These are phyloP conservation scores for Ascochyta viciae-villosae DNA, from an alignment of 2,329 filamentous ascomycete genomes.

Conservation along the genomic window DNA sequence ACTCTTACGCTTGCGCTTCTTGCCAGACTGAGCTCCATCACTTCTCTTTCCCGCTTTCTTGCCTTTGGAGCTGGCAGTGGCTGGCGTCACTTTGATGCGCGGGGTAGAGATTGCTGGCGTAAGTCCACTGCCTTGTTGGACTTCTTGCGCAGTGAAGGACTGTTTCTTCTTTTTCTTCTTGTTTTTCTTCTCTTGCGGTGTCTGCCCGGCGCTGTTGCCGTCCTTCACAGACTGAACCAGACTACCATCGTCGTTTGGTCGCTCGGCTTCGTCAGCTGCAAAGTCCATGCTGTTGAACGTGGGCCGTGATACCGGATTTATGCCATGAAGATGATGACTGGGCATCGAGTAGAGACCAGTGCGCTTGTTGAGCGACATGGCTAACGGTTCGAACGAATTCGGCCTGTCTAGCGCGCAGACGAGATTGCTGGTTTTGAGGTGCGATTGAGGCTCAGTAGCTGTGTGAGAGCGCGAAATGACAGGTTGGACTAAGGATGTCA, in stretches of 20 bases:
- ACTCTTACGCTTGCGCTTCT: slow-evolving; percentile 30
- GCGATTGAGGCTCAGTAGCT: neutral
- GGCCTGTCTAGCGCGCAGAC: no score
- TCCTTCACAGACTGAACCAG: neutral
- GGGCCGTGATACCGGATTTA: slow-evolving; percentile 7
- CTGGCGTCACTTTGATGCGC: slow-evolving; percentile 4
- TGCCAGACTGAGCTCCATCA: slow-evolving; percentile 5
- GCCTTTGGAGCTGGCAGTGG: slow-evolving; percentile 5
- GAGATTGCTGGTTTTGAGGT: no score
- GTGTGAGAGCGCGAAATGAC: neutral
- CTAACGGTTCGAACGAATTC: neutral
- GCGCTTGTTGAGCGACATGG: slow-evolving; percentile 11
- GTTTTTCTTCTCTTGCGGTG: slow-evolving; percentile 2
- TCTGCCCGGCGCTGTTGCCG: neutral
- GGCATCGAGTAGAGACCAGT: slow-evolving; percentile 36
- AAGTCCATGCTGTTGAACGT: slow-evolving; percentile 36
- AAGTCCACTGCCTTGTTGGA: neutral
- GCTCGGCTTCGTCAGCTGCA: slow-evolving; percentile 5
- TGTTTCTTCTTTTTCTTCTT: slow-evolving; percentile 17
- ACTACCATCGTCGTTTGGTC: neutral
- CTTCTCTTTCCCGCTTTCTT: slow-evolving; percentile 20
- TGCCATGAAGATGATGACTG: slow-evolving; percentile 28
- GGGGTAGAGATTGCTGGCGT: slow-evolving; percentile 3
- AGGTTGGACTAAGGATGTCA: neutral
- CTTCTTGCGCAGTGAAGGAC: neutral